A percentile compares a stretch with the other conserved stretches of the same genome.
Evolutionary conservation across 768 basidiomycete species (phyloP).

Genomic region (Lactifluus piperatus): DNA sequence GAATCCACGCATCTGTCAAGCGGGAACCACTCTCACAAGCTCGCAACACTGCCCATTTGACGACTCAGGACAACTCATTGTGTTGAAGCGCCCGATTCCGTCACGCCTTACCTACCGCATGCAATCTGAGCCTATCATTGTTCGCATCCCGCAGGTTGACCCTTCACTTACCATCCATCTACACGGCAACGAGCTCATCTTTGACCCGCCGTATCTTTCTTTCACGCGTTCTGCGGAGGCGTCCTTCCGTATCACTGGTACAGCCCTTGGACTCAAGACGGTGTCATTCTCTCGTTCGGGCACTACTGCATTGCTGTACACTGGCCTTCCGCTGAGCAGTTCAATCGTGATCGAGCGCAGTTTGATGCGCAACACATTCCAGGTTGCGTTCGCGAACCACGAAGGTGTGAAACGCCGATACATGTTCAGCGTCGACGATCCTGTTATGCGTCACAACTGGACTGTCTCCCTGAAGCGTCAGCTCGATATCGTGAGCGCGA

Average conservation of each 20-base stretch:
- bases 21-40: conserved; percentile 68
- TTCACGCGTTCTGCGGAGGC: conserved; percentile 74
- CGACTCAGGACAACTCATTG: conserved; percentile 46
- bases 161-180: conserved; percentile 75
- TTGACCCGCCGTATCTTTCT: conserved; percentile 77
- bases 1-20: conserved; percentile 71
- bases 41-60: conserved; percentile 35
- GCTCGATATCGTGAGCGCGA: conserved; percentile 42
- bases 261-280: conserved; percentile 69
- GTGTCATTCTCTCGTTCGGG: conserved; percentile 82
- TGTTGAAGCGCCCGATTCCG: conserved; percentile 68
- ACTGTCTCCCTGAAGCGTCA: conserved; percentile 56
- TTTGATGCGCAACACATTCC: conserved; percentile 97
- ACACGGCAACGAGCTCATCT: conserved; percentile 78
- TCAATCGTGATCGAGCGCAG: conserved; percentile 77
- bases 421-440: conserved; percentile 89
- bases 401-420: conserved; percentile 68
- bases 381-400: conserved; percentile 74
- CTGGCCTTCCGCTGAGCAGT: conserved; percentile 71
- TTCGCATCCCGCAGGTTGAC: conserved; percentile 81
- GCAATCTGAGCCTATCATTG: conserved; percentile 80
- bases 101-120: conserved; percentile 76
- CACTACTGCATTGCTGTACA: conserved; percentile 72
- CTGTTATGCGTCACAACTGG: conserved; percentile 69
- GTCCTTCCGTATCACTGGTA: conserved; percentile 88